Conservation (phyloP, 2,329 filamentous ascomycete genomes). For the Colletotrichum sp. region DNA sequence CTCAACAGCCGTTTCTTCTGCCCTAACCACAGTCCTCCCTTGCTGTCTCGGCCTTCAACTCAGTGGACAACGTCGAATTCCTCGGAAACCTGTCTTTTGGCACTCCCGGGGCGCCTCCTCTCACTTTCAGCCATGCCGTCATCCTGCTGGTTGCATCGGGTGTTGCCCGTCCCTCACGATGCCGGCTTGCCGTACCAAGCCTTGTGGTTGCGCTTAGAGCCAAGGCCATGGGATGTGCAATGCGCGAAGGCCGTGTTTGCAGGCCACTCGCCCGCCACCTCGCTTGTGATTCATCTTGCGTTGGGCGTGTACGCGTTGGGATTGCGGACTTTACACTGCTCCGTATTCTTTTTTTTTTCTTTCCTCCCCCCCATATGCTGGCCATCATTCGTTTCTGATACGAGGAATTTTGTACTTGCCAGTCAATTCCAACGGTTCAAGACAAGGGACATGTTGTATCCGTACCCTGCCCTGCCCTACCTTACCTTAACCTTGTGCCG, state of each 20-base stretch:
- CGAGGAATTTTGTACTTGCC: neutral
- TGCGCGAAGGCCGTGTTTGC: neutral
- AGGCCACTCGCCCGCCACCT: slow-evolving; percentile 4
- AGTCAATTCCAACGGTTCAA: neutral
- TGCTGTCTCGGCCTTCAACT: neutral
- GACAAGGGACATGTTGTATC: neutral
- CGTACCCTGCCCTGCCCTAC: slow-evolving; percentile 1
- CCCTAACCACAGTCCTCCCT: neutral
- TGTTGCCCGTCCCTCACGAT: slow-evolving; percentile 2
- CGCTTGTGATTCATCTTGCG: neutral
- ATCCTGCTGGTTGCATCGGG: slow-evolving; percentile 5
- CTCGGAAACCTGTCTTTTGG: neutral
- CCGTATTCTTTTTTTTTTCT: neutral
- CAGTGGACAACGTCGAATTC: neutral
- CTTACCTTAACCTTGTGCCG: neutral
- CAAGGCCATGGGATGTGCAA: neutral
- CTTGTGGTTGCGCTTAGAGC: neutral
- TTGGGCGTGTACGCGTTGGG: neutral
- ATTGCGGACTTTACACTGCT: neutral
- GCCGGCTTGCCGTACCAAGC: slow-evolving; percentile 21
- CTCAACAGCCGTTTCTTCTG: neutral
- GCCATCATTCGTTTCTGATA: neutral
- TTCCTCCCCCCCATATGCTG: neutral
- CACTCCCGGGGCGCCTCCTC: neutral
- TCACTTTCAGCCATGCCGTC: slow-evolving; percentile 5